Base-by-base conservation (phyloP, 306 rosid species). In the Datisca glomerata region DNA sequence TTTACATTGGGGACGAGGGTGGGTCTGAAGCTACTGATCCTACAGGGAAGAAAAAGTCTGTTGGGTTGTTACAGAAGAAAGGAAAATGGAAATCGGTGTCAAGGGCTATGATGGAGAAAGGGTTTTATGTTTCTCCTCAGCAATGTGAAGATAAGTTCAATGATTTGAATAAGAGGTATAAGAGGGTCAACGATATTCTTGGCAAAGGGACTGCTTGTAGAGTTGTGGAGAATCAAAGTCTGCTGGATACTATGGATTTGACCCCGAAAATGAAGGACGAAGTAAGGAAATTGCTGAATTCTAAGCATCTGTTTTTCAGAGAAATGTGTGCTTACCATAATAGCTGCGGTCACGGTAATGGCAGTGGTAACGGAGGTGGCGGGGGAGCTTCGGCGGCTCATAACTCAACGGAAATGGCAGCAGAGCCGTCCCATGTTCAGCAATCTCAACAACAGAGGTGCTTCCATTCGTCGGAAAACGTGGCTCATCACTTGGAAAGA, bases 311-410 rank as follows among this genome's bases (percentile, higher is more conserved):
- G 2, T 84, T 89, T 52, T 89, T 89, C 69, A 74, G 86, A 45
- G 98, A 89, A 68, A 89, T 89, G 98, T 89, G 98, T 55, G 98
- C 93, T 50, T 84, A 89, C 51, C 98, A 89, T 42, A 80, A 75
- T 47, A 87, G 89, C 45, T 87, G 83, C 43, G 73, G 78, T 9
- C 91, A 87, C 34, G 75, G 70, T 7, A 37, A 32, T 33, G 75
- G 70, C 6, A 37, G 33, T 33, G 61, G 21, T n/a, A 38, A 38
- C 43, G 19, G 2, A 18, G 41, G 45, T 18, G 66, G 57, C 8
- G 33, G 13, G 18, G 40, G 43, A 25, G 35, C 60, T 12, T 18
- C 38, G 24, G 69, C 55, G 8, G 27, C 49, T 12, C 71, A 63
- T 18, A 70, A 55, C 2, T 71, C 86, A 4, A 61, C 68, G 0